Evolutionary conservation across 139 green algal species (phyloP).

Genomic region (Chara braunii): DNA sequence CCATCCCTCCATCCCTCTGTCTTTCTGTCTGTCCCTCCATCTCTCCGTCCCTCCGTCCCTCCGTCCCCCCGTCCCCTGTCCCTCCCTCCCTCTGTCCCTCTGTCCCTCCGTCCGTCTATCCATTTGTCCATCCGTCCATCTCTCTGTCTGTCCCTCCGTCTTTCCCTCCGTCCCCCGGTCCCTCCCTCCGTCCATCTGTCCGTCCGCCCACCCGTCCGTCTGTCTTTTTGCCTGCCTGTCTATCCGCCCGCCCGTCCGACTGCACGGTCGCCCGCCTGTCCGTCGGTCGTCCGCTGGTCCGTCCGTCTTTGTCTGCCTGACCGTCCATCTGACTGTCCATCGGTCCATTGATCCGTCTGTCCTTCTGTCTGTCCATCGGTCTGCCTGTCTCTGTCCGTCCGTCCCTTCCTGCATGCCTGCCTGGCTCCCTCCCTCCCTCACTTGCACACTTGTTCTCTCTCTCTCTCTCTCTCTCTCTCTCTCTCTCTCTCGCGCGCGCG

Average conservation of each 20-base stretch:
- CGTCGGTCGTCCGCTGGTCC: constrained; percentile 1
- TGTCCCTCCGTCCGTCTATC: not conserved
- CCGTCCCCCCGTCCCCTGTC: not conserved
- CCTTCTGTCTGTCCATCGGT: not conserved
- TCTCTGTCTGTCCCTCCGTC: constrained; percentile 12
- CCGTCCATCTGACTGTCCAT: not conserved
- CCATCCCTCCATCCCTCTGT: constrained; percentile 12
- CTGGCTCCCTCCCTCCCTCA: constrained; percentile 11
- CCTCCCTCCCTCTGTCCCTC: constrained; percentile 3
- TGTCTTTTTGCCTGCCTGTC: constrained; percentile 4
- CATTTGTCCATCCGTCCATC: not conserved
- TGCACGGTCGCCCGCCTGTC: not conserved
- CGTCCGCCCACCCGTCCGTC: not conserved
- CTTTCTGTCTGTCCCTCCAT: not conserved
- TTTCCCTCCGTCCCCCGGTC: not conserved
- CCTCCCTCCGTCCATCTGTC: not conserved
- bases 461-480: constrained; percentile 21
- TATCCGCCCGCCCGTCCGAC: not conserved
- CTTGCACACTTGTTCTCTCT: constrained; percentile 18
- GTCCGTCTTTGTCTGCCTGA: not conserved
- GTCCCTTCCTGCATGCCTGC: constrained; percentile 1
- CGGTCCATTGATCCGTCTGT: not conserved
- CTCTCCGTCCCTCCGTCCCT: constrained; percentile 18
- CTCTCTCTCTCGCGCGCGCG: too few species aligned
- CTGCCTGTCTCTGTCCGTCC: constrained; percentile 9